These are phyloP conservation scores for Diaporthe sp. DNA, from an alignment of 2,329 filamentous ascomycete genomes.

Conservation along the genomic window DNA sequence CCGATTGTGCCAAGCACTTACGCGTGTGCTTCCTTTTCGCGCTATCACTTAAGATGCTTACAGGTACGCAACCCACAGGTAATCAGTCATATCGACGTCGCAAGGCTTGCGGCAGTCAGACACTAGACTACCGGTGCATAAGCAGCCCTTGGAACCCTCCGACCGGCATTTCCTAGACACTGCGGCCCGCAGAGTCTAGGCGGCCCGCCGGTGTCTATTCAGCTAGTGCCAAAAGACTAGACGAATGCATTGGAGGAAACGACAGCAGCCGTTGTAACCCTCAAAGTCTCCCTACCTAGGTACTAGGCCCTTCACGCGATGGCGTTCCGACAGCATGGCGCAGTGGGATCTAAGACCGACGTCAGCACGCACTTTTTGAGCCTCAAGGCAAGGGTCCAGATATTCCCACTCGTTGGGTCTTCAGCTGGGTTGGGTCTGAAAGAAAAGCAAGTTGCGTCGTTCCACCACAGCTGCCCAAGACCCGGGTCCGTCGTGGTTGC, in stretches of 20 bases:
- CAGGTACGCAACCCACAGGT: not conserved
- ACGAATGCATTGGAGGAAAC: constrained; percentile 2
- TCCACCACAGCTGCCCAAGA: constrained; percentile 18
- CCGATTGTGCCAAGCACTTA: not conserved
- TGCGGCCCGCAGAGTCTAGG: constrained; percentile 6
- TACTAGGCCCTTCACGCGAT: not conserved
- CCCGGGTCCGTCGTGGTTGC: not conserved
- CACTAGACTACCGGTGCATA: not conserved
- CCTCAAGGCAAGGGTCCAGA: constrained; percentile 18
- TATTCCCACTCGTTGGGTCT: not conserved
- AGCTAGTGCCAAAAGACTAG: constrained; percentile 9
- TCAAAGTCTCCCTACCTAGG: not conserved
- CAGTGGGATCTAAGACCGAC: not conserved
- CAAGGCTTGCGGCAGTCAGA: constrained; percentile 13
- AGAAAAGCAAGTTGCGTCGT: constrained; percentile 6
- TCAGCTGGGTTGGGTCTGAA: not conserved
- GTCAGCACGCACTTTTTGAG: constrained; percentile 14
- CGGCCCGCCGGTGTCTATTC: not conserved
- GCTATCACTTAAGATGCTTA: not conserved
- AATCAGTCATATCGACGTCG: not conserved
- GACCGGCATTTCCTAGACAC: constrained; percentile 16
- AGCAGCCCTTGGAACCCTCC: not conserved
- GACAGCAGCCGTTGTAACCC: constrained; percentile 17
- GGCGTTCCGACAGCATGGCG: not conserved
- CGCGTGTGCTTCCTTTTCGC: not conserved